A percentile compares a stretch with the other conserved stretches of the same genome.
phyloP scores from a whole-genome alignment of 139 green algal species.

The Tetraselmis striata region DNA sequence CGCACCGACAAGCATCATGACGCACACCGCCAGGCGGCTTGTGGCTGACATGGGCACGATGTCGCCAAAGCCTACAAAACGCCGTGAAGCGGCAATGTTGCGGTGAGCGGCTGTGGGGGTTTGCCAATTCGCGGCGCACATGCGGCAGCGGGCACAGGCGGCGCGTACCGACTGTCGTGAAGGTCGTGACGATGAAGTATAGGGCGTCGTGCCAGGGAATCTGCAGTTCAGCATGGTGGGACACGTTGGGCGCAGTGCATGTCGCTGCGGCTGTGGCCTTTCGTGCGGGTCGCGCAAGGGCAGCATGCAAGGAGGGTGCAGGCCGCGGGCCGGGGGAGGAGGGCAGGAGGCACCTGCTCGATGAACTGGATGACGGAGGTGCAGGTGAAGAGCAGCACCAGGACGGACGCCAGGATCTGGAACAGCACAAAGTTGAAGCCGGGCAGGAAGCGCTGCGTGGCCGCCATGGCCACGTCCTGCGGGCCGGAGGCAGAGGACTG shows the following conservation, averaged over 20 bases:
- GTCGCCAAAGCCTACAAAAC: conserved; percentile 49
- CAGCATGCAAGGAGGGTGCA: no score
- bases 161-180: conserved; percentile 41
- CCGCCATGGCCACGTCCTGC: not conserved
- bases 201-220: conserved; percentile 72
- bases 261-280: no score
- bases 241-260: conserved; percentile 22
- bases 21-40: conserved; percentile 54
- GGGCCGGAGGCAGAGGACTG: not conserved
- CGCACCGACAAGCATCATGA: conserved; percentile 55
- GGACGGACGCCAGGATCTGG: conserved; percentile 59
- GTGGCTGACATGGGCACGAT: conserved; percentile 36
- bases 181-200: conserved; percentile 69
- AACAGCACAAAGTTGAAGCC: not conserved
- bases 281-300: no score
- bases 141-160: no score
- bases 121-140: no score
- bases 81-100: not conserved
- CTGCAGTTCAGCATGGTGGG: conserved; percentile 25
- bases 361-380: conserved; percentile 16
- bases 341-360: not conserved
- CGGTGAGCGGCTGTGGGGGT: not conserved
- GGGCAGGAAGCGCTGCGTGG: not conserved
- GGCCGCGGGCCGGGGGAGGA: no score
- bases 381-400: conserved; percentile 61